These are phyloP conservation scores for Teratosphaeria gauchensis DNA, from an alignment of 2,329 filamentous ascomycete genomes.

Conservation along the genomic window DNA sequence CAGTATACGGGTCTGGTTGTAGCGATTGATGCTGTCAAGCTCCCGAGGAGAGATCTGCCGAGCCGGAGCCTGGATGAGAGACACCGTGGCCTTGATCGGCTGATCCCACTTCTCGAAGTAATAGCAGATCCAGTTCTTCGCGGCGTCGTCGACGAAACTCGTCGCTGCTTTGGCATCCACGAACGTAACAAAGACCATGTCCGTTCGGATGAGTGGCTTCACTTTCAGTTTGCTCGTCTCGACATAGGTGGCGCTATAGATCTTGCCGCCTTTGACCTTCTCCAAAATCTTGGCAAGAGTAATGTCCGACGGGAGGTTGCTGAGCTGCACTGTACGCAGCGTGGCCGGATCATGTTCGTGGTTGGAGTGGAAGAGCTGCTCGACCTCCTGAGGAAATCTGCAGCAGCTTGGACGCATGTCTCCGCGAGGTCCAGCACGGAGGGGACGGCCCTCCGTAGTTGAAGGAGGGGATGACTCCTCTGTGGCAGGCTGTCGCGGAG, in stretches of 20 bases:
- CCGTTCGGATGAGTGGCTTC: slow-evolving; percentile 9
- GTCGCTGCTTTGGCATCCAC: slow-evolving; percentile 7
- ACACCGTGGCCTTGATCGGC: slow-evolving; percentile 1
- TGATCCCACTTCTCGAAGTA: neutral
- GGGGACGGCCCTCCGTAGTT: neutral
- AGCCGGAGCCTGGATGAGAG: slow-evolving; percentile 4
- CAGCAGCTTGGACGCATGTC: slow-evolving; percentile 2
- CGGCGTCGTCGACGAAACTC: slow-evolving; percentile 6
- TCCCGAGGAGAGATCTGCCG: neutral
- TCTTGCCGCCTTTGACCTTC: slow-evolving; percentile 10
- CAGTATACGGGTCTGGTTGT: neutral
- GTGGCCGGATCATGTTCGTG: slow-evolving; percentile 1
- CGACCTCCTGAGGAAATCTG: neutral
- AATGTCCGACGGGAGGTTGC: slow-evolving; percentile 11
- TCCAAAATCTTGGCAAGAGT: slow-evolving; percentile 14
- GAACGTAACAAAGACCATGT: slow-evolving; percentile 15
- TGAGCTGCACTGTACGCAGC: slow-evolving; percentile 14
- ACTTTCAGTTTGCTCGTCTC: slow-evolving; percentile 12
- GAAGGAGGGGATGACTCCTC: neutral
- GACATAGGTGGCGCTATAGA: slow-evolving; percentile 11
- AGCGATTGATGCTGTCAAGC: neutral
- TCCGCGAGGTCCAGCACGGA: neutral
- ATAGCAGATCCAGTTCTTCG: slow-evolving; percentile 3
- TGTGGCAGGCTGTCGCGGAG: neutral
- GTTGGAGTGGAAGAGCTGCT: neutral